A percentile compares a stretch with the other conserved stretches of the same genome.
Conservation (phyloP, 2,329 filamentous ascomycete genomes). For the Diaporthe caulivora region DNA sequence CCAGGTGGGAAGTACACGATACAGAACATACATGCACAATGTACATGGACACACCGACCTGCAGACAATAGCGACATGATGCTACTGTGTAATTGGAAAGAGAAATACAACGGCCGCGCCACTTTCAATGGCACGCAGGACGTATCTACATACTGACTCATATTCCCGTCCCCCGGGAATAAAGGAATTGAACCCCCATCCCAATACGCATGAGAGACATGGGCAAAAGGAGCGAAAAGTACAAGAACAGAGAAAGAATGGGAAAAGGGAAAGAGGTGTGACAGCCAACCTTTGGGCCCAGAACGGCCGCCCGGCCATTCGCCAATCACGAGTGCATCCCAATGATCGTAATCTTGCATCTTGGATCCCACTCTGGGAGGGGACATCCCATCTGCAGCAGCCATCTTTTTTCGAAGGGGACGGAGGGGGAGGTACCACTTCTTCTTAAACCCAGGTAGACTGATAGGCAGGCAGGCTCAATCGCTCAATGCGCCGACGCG, state of each 20-base stretch:
- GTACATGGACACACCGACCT: background rate
- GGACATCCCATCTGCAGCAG: conserved; percentile 25
- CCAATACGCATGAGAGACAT: background rate
- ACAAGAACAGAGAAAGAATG: background rate
- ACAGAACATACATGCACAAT: background rate
- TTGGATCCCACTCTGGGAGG: conserved; percentile 30
- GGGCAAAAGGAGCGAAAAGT: background rate
- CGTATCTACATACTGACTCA: background rate
- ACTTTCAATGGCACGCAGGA: background rate
- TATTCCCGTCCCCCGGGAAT: background rate
- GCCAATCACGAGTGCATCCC: conserved; percentile 38
- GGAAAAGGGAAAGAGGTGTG: conserved; percentile 17
- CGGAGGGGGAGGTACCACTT: conserved; percentile 18
- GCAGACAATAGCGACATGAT: background rate
- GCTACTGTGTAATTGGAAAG: background rate
- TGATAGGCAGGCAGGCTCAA: too few relatives aligned
- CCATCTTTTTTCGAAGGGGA: background rate
- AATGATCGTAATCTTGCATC: conserved; percentile 40
- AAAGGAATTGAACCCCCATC: background rate
- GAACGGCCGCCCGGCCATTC: conserved; percentile 34
- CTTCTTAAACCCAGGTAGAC: conserved; percentile 23
- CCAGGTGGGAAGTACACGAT: conserved; percentile 4
- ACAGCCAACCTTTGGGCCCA: conserved; percentile 14
- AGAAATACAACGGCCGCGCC: background rate
- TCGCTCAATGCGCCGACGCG: background rate